These are phyloP conservation scores for Alternaria postmessia DNA, from an alignment of 2,329 filamentous ascomycete species.

Conservation along the genomic window DNA sequence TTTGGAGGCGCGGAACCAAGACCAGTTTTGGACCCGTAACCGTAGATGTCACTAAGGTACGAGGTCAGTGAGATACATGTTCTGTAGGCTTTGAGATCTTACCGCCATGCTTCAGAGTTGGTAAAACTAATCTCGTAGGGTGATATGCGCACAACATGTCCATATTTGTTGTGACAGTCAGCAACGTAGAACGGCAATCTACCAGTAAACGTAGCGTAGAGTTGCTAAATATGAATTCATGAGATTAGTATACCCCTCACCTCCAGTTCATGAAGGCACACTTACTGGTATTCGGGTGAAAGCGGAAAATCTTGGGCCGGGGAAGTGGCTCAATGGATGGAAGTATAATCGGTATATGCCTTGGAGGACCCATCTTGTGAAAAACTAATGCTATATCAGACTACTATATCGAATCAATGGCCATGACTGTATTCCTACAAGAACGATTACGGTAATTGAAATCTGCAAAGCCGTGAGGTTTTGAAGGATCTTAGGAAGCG, in stretches of 20 bases:
- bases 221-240: background rate
- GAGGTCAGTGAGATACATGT: background rate
- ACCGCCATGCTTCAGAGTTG: slow-evolving; percentile 15
- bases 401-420: background rate
- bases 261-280: background rate
- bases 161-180: slow-evolving; percentile 35
- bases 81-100: background rate
- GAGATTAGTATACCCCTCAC: background rate
- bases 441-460: background rate
- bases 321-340: slow-evolving; percentile 53
- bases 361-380: slow-evolving; percentile 13
- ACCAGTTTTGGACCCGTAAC: slow-evolving; percentile 19
- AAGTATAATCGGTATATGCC: slow-evolving; percentile 51
- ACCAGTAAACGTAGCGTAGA: background rate
- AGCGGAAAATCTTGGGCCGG: slow-evolving; percentile 49
- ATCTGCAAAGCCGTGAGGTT: background rate
- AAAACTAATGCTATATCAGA: background rate
- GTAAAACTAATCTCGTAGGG: slow-evolving; percentile 31
- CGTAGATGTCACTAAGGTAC: slow-evolving; percentile 28
- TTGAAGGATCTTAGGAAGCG: background rate
- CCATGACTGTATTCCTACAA: background rate
- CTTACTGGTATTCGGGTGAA: slow-evolving; percentile 16
- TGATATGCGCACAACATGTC: slow-evolving; percentile 30
- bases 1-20: slow-evolving; percentile 9
- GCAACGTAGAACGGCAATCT: background rate